Conservation (phyloP, 2,329 filamentous ascomycete genomes). For the Sclerotinia trifoliorum region DNA sequence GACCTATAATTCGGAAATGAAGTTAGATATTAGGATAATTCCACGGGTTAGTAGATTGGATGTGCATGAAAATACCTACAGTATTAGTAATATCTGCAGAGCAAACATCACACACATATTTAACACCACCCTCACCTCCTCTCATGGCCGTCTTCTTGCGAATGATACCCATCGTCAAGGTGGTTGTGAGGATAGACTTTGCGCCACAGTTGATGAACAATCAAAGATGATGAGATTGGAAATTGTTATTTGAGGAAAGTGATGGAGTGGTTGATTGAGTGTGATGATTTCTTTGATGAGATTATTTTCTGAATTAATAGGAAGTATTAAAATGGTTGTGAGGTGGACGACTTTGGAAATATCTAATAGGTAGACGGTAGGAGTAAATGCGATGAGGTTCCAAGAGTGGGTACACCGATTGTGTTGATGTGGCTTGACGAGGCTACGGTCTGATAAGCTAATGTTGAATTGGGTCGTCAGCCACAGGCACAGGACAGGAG, state of each 20-base stretch:
- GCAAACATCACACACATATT: constrained; percentile 97
- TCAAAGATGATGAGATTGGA: background rate
- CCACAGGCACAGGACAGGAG: background rate
- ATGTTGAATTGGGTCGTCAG: background rate
- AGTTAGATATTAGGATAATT: constrained; percentile 2
- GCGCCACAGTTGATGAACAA: constrained; percentile 14
- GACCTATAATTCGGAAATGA: constrained; percentile 57
- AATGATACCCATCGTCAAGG: constrained; percentile 76
- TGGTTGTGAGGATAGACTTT: constrained; percentile 5
- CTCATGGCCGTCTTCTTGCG: constrained; percentile 89
- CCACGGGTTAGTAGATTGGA: background rate
- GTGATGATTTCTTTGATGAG: background rate
- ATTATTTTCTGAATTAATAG: background rate
- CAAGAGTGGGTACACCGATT: background rate
- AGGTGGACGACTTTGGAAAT: background rate
- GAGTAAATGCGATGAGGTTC: constrained; percentile 7
- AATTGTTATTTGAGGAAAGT: background rate
- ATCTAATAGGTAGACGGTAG: background rate
- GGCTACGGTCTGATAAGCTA: background rate
- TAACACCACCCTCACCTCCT: constrained; percentile 83
- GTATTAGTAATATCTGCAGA: constrained; percentile 96
- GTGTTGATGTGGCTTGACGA: constrained; percentile 10
- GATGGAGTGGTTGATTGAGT: background rate
- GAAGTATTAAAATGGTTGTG: background rate
- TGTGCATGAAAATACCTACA: constrained; percentile 53